phyloP scores from a whole-genome alignment of 2,329 filamentous ascomycete genomes.

The Neophaeococcomyces mojaviensis region DNA sequence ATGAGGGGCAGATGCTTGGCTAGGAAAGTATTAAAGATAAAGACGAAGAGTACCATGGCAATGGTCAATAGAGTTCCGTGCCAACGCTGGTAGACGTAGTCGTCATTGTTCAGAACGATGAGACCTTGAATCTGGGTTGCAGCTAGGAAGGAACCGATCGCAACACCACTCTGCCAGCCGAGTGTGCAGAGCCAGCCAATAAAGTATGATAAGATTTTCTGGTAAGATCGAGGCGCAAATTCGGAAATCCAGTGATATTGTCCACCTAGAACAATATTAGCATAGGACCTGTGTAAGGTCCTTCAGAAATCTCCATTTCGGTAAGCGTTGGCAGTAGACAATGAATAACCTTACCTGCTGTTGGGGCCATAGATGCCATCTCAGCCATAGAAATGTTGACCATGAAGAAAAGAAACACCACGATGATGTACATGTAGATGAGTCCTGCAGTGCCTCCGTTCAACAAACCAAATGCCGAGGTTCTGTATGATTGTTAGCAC shows the following conservation, averaged over 20 bases:
- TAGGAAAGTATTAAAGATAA: constrained; percentile 35
- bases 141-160: constrained; percentile 30
- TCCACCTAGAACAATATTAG: constrained; percentile 25
- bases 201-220: constrained; percentile 11
- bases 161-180: constrained; percentile 22
- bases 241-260: constrained; percentile 33
- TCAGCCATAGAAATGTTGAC: constrained; percentile 24
- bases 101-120: constrained; percentile 34
- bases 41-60: constrained; percentile 30
- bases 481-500: constrained; percentile 13
- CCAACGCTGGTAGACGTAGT: constrained; percentile 35
- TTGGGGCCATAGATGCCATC: constrained; percentile 26
- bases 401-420: constrained; percentile 26
- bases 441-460: constrained; percentile 30
- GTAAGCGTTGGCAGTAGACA: no score
- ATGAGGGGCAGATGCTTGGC: constrained; percentile 33
- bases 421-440: constrained; percentile 29
- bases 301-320: no score
- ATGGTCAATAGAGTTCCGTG: constrained; percentile 38
- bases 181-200: constrained; percentile 25
- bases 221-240: constrained; percentile 20
- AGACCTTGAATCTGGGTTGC: constrained; percentile 39
- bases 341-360: constrained; percentile 18
- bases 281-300: neutral
- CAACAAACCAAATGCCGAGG: constrained; percentile 14